Conservation (phyloP, 192 early-diverging fungal species). For the Kickxella alabastrina region DNA sequence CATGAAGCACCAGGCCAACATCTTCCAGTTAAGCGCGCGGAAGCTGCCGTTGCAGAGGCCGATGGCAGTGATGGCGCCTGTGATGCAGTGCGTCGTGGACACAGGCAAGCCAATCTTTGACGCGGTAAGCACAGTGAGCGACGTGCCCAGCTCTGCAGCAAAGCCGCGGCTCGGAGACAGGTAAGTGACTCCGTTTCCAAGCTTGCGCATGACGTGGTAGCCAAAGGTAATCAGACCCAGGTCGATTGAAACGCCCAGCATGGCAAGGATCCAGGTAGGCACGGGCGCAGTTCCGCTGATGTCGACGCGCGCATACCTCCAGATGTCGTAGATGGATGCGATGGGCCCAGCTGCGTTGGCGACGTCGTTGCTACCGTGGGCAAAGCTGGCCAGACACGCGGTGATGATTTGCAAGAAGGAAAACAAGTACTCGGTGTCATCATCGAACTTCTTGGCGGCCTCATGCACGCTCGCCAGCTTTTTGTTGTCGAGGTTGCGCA, state of each 20-base stretch:
- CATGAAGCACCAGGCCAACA: slow-evolving; percentile 59
- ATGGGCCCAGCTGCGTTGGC: slow-evolving; percentile 82
- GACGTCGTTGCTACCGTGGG: slow-evolving; percentile 84
- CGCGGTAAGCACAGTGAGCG: slow-evolving; percentile 74
- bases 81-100: slow-evolving; percentile 81
- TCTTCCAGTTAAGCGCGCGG: slow-evolving; percentile 72
- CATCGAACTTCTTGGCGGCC: slow-evolving; percentile 64
- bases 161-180: slow-evolving; percentile 79
- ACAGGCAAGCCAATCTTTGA: slow-evolving; percentile 76
- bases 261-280: slow-evolving; percentile 69
- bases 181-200: slow-evolving; percentile 83
- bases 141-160: slow-evolving; percentile 70
- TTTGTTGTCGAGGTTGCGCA: slow-evolving; percentile 52
- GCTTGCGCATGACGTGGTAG: slow-evolving; percentile 69
- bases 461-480: slow-evolving; percentile 55
- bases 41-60: slow-evolving; percentile 68
- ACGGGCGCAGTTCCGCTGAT: slow-evolving; percentile 56
- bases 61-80: slow-evolving; percentile 69
- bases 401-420: slow-evolving; percentile 80
- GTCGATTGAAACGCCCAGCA: slow-evolving; percentile 72
- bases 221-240: slow-evolving; percentile 72
- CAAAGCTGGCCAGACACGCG: slow-evolving; percentile 76
- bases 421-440: slow-evolving; percentile 74
- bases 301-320: slow-evolving; percentile 54
- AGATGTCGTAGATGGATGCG: slow-evolving; percentile 69